Base-by-base conservation (phyloP, 805 yeast genomes). In the Alloascoidea hylecoeti region DNA sequence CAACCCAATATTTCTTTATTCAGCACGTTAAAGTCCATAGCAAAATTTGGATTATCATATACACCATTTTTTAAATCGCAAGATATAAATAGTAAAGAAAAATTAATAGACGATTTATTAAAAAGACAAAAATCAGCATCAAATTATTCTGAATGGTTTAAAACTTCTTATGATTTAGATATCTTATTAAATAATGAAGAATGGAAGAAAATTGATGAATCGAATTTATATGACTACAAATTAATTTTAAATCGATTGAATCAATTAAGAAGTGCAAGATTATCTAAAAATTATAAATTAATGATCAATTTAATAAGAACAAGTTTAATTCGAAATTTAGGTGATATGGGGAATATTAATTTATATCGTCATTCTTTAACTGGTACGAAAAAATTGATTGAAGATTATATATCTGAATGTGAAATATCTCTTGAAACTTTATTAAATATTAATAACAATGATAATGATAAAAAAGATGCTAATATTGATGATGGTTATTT, bases 311-410 rank as follows among this genome's bases (percentile, higher is more conserved):
- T 83, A 12, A 75, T 92, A 2, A 58, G 97, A 41, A 89, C 96
- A 0, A 74, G 81, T 16, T 81, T 95, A 82, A 69, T 72, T 2
- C 64, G 98, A 44, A 82, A 86, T 50, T 56, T 85, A 38, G 97
- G 94, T 1, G 81, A 84, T 46, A 82, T 86, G 65, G 94, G 94
- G 1, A 80, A 86, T 53, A 70, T 77, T 15, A 72, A 75, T 46
- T 61, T 92, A 13, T 92, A 83, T 55, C 61, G 78, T 33, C 83
- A 81, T 52, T 73, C 88, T 2, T 78, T 73, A 49, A 78, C 81
- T 13, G 97, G 98, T 3, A 89, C 97, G 0, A 89, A 89, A 51
- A 52, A 56, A 18, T 61, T 88, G 33, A 83, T 92, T 32, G 95
- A 86, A 47, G 88, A 82, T 27, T 89, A 84, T 52, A 70, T 83